These are phyloP conservation scores for Ciborinia camelliae DNA, from an alignment of 2,329 filamentous ascomycete species.

Conservation along the genomic window DNA sequence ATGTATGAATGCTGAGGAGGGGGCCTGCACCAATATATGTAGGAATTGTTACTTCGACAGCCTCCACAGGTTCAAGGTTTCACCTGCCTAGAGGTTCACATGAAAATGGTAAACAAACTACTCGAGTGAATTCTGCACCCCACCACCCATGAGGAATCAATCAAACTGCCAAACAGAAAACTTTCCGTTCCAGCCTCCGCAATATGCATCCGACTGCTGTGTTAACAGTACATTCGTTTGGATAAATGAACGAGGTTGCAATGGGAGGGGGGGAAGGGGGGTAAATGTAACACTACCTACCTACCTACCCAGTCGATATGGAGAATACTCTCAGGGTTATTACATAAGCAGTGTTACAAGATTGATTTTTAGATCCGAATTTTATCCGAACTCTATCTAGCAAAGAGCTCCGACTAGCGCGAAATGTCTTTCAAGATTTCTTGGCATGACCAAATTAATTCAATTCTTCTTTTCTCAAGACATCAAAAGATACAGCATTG, in stretches of 20 bases:
- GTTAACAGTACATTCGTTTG: neutral
- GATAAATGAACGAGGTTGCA: neutral
- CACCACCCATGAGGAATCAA: no score
- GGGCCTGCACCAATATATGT: neutral
- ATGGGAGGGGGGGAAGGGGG: no score
- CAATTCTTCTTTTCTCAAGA: constrained; percentile 1
- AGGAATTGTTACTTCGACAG: neutral
- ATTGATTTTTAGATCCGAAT: neutral
- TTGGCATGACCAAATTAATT: constrained; percentile 12
- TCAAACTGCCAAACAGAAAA: neutral
- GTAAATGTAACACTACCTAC: neutral
- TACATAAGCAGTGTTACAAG: constrained; percentile 14
- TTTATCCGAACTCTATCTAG: neutral
- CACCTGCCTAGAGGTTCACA: constrained; percentile 9
- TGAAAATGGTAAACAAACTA: neutral
- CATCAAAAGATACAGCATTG: no score
- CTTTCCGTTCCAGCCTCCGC: neutral
- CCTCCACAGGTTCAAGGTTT: neutral
- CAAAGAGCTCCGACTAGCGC: constrained; percentile 5
- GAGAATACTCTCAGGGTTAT: no score
- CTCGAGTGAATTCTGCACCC: neutral
- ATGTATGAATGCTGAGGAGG: neutral
- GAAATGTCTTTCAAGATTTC: constrained; percentile 6
- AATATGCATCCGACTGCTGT: neutral
- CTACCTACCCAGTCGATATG: no score